These are phyloP conservation scores for Cladosporium sp. DNA, from an alignment of 2,329 filamentous ascomycete species.

Conservation along the genomic window DNA sequence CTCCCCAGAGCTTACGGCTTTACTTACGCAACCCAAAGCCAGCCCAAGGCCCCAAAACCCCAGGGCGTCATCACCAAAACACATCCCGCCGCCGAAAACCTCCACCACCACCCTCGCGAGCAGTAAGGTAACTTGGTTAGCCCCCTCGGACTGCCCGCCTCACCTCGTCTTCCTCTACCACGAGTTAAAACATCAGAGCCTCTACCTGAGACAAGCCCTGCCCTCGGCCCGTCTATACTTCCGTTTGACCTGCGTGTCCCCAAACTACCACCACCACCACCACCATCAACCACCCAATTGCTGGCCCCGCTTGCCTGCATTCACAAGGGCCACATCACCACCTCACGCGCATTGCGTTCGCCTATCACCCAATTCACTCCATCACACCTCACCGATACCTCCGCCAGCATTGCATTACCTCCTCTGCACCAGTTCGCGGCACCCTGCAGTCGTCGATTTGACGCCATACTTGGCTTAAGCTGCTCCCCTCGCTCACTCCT, in stretches of 20 bases:
- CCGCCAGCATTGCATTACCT: neutral
- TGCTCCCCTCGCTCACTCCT: neutral
- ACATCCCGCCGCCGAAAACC: neutral
- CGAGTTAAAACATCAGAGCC: no score
- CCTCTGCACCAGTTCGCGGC: neutral
- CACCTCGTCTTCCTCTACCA: no score
- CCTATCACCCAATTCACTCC: neutral
- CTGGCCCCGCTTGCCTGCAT: slow-evolving; percentile 6
- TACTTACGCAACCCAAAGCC: no score
- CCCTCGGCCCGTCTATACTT: no score
- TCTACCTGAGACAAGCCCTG: no score
- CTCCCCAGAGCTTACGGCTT: no score
- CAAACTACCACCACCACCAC: neutral
- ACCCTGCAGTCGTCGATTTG: neutral
- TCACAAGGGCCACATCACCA: slow-evolving; percentile 9
- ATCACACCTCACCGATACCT: neutral
- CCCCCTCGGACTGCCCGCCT: no score
- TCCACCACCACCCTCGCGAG: neutral
- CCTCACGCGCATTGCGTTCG: neutral
- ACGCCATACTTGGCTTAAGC: neutral
- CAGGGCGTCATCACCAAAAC: neutral
- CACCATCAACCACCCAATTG: neutral
- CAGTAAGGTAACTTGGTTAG: no score
- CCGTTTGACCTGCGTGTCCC: neutral
- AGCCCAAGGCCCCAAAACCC: neutral